phyloP scores from a whole-genome alignment of 441 rosid species.

The Breynia disticha region DNA sequence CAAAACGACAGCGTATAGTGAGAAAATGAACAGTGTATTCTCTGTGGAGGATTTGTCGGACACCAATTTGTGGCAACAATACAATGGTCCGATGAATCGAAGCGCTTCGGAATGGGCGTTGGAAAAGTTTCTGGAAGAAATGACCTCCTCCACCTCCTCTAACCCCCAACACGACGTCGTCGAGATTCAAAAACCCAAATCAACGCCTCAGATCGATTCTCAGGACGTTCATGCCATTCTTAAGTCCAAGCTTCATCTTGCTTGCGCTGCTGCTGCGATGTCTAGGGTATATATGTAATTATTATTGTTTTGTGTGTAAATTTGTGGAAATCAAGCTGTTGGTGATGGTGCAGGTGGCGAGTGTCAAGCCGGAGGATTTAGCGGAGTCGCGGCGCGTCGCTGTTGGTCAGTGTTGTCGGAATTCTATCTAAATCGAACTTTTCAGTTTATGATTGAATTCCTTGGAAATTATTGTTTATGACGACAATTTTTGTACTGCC shows the following conservation, averaged over 20 bases:
- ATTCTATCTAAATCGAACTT: no score
- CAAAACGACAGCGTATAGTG: not conserved
- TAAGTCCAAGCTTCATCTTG: constrained; percentile 52
- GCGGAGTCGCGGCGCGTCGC: constrained; percentile 26
- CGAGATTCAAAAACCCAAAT: constrained; percentile 22
- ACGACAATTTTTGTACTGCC: no score
- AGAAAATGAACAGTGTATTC: constrained; percentile 26
- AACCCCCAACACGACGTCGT: constrained; percentile 25
- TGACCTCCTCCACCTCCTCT: constrained; percentile 30
- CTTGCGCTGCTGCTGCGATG: constrained; percentile 66
- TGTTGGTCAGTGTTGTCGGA: no score
- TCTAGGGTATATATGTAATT: constrained; percentile 26
- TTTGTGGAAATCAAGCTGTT: constrained; percentile 1
- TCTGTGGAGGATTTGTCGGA: constrained; percentile 71
- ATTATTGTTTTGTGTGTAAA: not conserved
- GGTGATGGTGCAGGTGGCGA: constrained; percentile 28
- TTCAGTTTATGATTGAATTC: no score
- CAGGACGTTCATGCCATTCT: constrained; percentile 49
- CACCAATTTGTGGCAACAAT: constrained; percentile 43
- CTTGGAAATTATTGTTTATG: no score
- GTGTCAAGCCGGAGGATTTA: constrained; percentile 47
- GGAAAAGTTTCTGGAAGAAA: constrained; percentile 52
- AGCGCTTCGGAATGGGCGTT: constrained; percentile 64
- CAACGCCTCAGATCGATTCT: constrained; percentile 24
- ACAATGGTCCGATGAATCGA: constrained; percentile 26